Conservation (phyloP, 2,329 filamentous ascomycete genomes). For the Botryosphaeria dothidea region DNA sequence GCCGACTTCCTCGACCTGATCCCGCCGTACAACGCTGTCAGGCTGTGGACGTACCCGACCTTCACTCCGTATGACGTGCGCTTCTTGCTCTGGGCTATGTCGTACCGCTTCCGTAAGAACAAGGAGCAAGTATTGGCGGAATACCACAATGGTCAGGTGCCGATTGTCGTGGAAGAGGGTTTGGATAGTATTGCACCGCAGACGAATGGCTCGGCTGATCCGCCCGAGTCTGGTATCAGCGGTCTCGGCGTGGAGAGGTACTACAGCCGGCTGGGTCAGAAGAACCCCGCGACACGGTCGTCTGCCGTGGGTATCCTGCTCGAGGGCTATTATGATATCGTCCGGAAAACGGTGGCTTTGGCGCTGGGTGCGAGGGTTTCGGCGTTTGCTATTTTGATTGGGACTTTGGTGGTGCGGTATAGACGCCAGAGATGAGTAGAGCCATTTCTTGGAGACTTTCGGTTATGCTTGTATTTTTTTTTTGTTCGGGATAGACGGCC, state of each 20-base stretch:
- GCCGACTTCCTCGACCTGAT: conserved; percentile 68
- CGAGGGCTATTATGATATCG: conserved; percentile 55
- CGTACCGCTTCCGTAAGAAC: conserved; percentile 52
- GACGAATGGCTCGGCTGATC: conserved; percentile 28
- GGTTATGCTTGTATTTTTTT: neutral
- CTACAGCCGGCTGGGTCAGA: conserved; percentile 35
- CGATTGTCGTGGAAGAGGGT: conserved; percentile 26
- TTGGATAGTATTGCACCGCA: conserved; percentile 28
- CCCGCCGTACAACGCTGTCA: conserved; percentile 62
- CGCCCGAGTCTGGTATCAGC: conserved; percentile 44
- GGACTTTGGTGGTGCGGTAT: neutral
- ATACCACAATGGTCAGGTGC: neutral
- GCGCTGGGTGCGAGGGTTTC: conserved; percentile 41
- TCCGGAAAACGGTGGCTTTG: conserved; percentile 48
- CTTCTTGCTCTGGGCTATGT: conserved; percentile 61
- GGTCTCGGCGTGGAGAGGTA: conserved; percentile 45
- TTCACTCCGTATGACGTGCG: conserved; percentile 65
- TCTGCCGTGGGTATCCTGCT: conserved; percentile 50
- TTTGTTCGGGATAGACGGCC: neutral
- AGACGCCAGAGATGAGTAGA: conserved; percentile 2
- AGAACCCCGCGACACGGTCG: conserved; percentile 39
- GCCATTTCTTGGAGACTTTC: neutral
- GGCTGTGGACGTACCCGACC: conserved; percentile 68
- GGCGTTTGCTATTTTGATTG: conserved; percentile 1
- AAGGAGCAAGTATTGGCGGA: conserved; percentile 26